Percentiles rank a stretch among this genome's conserved stretches.
Conservation (phyloP, 257 asterid species). For the Solanum chilense region DNA sequence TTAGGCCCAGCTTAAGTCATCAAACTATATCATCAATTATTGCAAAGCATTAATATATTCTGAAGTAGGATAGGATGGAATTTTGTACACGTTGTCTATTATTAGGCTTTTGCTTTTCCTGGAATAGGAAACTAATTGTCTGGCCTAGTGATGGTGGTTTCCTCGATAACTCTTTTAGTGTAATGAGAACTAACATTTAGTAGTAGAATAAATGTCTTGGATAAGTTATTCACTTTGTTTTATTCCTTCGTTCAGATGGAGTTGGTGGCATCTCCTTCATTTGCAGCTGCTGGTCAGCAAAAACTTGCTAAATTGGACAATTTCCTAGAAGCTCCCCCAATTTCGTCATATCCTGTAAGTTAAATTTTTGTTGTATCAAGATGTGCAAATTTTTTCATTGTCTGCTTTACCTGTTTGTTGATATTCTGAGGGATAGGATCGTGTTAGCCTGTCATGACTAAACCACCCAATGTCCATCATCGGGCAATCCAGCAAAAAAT, state of each 20-base stretch:
- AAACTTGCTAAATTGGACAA: constrained; percentile 60
- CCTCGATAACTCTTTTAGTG: neutral
- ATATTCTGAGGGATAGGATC: neutral
- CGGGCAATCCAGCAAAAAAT: neutral
- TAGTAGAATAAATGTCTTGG: neutral
- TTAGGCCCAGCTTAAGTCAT: neutral
- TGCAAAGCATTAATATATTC: neutral
- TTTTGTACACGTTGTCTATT: neutral
- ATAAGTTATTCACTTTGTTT: neutral
- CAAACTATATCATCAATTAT: neutral
- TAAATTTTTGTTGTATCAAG: neutral
- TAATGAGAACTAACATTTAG: neutral
- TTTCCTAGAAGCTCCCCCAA: constrained; percentile 70
- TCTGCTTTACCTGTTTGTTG: neutral
- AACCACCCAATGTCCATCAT: neutral
- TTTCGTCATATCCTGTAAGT: constrained; percentile 82
- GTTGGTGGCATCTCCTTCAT: constrained; percentile 53
- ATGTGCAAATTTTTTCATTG: neutral
- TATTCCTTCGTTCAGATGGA: constrained; percentile 25
- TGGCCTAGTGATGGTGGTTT: neutral
- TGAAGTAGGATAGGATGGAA: neutral
- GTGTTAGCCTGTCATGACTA: neutral
- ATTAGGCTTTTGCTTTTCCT: neutral
- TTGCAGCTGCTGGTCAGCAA: constrained; percentile 34
- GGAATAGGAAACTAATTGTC: neutral